phyloP scores from a whole-genome alignment of 805 yeast genomes.

The Barnettozyma salicaria region DNA sequence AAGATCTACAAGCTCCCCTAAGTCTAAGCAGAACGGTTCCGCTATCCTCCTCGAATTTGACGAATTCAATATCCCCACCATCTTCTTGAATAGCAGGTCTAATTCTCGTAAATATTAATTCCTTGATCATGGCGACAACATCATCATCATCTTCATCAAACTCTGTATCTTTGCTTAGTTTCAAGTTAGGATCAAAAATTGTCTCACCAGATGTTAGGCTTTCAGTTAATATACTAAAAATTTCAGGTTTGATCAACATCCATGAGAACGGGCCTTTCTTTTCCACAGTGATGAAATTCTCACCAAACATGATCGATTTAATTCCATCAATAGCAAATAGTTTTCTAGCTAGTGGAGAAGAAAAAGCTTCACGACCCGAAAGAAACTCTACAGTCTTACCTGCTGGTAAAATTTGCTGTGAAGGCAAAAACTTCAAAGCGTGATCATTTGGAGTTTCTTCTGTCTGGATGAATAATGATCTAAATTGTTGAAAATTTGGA shows the following conservation, averaged over 20 bases:
- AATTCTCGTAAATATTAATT: constrained; percentile 60
- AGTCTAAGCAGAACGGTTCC: constrained; percentile 56
- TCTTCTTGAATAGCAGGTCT: constrained; percentile 73
- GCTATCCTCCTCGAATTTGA: constrained; percentile 49
- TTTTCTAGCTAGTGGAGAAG: constrained; percentile 73
- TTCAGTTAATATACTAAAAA: constrained; percentile 36
- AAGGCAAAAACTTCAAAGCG: constrained; percentile 80
- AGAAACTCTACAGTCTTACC: constrained; percentile 67
- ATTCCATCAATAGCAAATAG: constrained; percentile 74
- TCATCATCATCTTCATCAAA: constrained; percentile 61
- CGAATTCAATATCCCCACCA: constrained; percentile 70
- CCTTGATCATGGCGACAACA: constrained; percentile 60
- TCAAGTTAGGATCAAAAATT: constrained; percentile 35
- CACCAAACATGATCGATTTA: constrained; percentile 70
- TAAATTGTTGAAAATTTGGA: constrained; percentile 3
- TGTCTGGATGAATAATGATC: constrained; percentile 64
- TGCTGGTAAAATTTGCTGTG: constrained; percentile 57
- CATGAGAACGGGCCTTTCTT: constrained; percentile 45
- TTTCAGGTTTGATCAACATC: constrained; percentile 61
- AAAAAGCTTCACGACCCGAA: constrained; percentile 66
- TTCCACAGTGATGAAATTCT: constrained; percentile 78
- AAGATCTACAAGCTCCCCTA: constrained; percentile 69
- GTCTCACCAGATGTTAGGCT: constrained; percentile 39
- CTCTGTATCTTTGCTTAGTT: constrained; percentile 32
- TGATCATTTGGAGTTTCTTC: constrained; percentile 81